Evolutionary conservation across 768 basidiomycete genomes (phyloP).

Genomic region (Boletus rubropictus): DNA sequence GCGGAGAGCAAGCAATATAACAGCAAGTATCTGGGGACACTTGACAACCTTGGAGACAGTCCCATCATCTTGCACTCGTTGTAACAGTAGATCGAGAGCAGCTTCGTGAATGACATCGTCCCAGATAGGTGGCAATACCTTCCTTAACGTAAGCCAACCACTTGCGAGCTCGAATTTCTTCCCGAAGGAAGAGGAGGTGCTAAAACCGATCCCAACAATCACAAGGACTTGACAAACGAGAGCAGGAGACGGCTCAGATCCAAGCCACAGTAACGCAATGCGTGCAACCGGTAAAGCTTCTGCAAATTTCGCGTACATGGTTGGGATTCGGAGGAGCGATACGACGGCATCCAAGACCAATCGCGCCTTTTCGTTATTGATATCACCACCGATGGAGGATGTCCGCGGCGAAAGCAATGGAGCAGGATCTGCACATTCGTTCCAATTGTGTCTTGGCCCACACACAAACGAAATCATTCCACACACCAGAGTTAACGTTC

Average conservation of each 20-base stretch:
- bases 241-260: constrained; percentile 59
- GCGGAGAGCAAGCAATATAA: constrained; percentile 66
- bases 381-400: constrained; percentile 10
- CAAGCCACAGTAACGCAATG: constrained; percentile 73
- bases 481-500: constrained; percentile 62
- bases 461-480: neutral
- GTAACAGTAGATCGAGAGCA: constrained; percentile 66
- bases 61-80: constrained; percentile 26
- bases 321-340: constrained; percentile 50
- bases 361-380: constrained; percentile 53
- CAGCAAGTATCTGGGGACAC: constrained; percentile 67
- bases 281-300: constrained; percentile 71
- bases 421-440: neutral
- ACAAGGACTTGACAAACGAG: constrained; percentile 55
- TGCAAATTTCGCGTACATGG: constrained; percentile 65
- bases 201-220: constrained; percentile 53
- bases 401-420: constrained; percentile 9
- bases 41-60: constrained; percentile 30
- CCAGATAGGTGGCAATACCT: constrained; percentile 67
- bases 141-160: constrained; percentile 75
- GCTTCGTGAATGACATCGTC: constrained; percentile 57
- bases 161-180: constrained; percentile 81
- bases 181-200: constrained; percentile 55
- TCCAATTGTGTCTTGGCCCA: neutral
- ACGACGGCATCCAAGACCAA: constrained; percentile 63